Base-by-base conservation (phyloP, 2,329 filamentous ascomycete genomes). In the Neocatenulostroma microsporum region DNA sequence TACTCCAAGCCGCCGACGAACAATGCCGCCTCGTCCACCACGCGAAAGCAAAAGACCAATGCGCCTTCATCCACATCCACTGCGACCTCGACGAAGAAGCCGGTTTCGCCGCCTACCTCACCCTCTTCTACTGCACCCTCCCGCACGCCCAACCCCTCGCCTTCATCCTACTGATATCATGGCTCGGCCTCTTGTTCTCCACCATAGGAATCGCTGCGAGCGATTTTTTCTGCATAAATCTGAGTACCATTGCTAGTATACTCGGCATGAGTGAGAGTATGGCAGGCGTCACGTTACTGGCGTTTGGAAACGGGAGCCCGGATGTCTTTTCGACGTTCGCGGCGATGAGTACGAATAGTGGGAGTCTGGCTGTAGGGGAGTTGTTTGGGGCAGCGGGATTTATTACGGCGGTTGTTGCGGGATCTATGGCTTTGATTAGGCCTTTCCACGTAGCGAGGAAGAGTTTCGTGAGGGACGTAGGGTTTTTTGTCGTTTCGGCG, bases 281-380 rank as follows among this genome's bases (percentile, higher is more conserved):
- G 62, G 87, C 91, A 0, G 91, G 91, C 23, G 93, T 98, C 20
- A 98, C 91, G 0, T 94, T 98, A 54, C 67, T 98, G 35, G 91
- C 91, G 7, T 93, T 98, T 62, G 91, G 91, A 47, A 98, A 98
- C 67, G 91, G 91, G 36, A 96, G 89, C 43, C 91, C 91, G 2
- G 91, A 98, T 62, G 88, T 98, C 30, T 98, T 98, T 62, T 95
- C 88, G 48, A 98, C 91, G 2, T 96, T 98, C 64, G 91, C 91
- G 12, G 93, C 91, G 49, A 96, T 98, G 86, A 81, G 80, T 54
- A 94, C 88, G 17, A 86, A 96, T 56, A 95, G 88, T 58, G 89
- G 89, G n/a, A 93, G 88, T 66, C 76, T 98, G 70, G 91, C 91
- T 1, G 79, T 98, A 26, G 91, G 91, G 30, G 91, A 98, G 65